Evolutionary conservation across 768 basidiomycete species (phyloP).

Genomic region (Rhodotorula babjevae): DNA sequence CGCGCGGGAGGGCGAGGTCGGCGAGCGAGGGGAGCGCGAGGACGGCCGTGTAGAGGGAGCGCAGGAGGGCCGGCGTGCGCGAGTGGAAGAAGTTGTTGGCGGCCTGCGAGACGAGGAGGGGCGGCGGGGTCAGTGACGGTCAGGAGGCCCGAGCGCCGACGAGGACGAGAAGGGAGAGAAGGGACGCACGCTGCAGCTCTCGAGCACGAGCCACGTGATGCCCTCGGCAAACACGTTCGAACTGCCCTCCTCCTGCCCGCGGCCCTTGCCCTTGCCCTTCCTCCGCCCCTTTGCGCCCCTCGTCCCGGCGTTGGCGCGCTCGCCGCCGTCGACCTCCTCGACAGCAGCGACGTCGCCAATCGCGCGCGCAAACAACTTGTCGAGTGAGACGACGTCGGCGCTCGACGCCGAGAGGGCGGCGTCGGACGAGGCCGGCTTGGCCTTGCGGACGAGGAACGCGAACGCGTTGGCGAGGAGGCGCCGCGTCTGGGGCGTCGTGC

Average conservation of each 20-base stretch:
- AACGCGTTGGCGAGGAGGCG: conserved; percentile 35
- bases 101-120: conserved; percentile 12
- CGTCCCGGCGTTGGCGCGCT: conserved; percentile 15
- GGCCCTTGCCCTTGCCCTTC: conserved; percentile 35
- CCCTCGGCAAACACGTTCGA: conserved; percentile 38
- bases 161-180: no score
- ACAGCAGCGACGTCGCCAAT: conserved; percentile 21
- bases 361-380: conserved; percentile 8
- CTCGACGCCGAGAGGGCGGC: background rate
- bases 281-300: conserved; percentile 31
- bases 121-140: background rate
- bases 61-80: conserved; percentile 35
- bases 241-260: conserved; percentile 38
- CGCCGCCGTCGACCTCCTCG: conserved; percentile 24
- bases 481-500: conserved; percentile 38
- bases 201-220: conserved; percentile 22
- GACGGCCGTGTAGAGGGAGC: conserved; percentile 27
- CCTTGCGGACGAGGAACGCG: conserved; percentile 39
- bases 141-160: no score
- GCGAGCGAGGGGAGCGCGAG: conserved; percentile 21
- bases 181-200: conserved; percentile 32
- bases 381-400: conserved; percentile 7
- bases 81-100: conserved; percentile 40
- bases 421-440: conserved; percentile 3
- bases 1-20: conserved; percentile 10